Base-by-base conservation (phyloP, 257 asterid genomes). In the Rehmannia glutinosa region DNA sequence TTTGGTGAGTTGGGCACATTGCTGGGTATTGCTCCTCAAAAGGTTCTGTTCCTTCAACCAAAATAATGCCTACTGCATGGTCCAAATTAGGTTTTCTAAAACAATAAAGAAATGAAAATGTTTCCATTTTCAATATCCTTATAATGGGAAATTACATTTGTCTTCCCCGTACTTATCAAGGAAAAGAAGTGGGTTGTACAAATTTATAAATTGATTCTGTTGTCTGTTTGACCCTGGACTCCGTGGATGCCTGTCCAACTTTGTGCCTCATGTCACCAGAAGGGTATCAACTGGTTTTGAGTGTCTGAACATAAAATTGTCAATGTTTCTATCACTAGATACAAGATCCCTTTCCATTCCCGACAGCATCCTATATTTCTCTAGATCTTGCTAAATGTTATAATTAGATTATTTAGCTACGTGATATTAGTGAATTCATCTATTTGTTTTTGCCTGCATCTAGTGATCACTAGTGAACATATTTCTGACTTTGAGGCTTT, bases 1-100 rank as follows among this genome's bases (percentile, higher is more conserved):
- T 93, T 93, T 73, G 96, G 84, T 19, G 97, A 93, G 78, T 78
- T 93, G 81, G 98, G 98, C 78, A 82, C 96, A 47, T 79, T 93
- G 83, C 88, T 93, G 82, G 98, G 97, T 43, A 93, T 93, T 76
- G 90, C 91, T 80, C 95, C 98, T 56, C 90, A 33, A 59, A 92
- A 90, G 98, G 97, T 92, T 80, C 57, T 54, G 54, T 67, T 64
- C 78, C 20, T 24, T 43, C 55, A 23, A 32, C 45, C 63, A 59
- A 45, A 54, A 13, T 69, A 36, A 24, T 61, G 54, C 50, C n/a
- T 42, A 64, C 65, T 63, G 15, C 64, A 45, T 43, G 43, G 59
- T 17, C 27, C 45, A 11, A n/a, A 73, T 35, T 41, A 9, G 66
- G 47, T 58, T 50, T n/a, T 52, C 58, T 19, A 30, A 17, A 49